Percentiles rank a stretch among this genome's conserved stretches.
These are phyloP conservation scores for Daedalea quercina DNA, from an alignment of 768 basidiomycete species.

Conservation along the genomic window DNA sequence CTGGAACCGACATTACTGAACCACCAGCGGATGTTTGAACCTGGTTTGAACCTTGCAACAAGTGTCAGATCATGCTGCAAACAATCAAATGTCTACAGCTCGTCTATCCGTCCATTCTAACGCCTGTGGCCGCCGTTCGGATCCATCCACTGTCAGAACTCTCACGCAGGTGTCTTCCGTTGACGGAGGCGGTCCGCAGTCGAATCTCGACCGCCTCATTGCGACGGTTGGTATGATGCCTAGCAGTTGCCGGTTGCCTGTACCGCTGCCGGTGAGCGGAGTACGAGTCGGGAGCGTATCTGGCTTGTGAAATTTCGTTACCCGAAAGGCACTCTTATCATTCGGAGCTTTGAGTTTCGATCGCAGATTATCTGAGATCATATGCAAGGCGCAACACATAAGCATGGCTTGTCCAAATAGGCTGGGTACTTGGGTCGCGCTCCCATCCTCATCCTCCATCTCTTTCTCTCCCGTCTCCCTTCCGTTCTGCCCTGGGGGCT, in stretches of 20 bases:
- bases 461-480: background rate
- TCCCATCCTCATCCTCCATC: background rate
- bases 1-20: too few relatives aligned
- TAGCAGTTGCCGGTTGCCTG: slow-evolving; percentile 5
- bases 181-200: background rate
- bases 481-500: slow-evolving; percentile 29
- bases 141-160: too few relatives aligned
- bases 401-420: background rate
- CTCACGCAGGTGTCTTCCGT: too few relatives aligned
- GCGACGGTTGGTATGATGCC: background rate
- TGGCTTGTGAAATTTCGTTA: background rate
- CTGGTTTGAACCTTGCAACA: too few relatives aligned
- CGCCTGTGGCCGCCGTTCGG: too few relatives aligned
- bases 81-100: too few relatives aligned
- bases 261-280: background rate
- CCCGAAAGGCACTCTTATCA: background rate
- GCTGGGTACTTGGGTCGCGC: background rate
- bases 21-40: too few relatives aligned
- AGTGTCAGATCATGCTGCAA: too few relatives aligned
- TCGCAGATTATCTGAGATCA: background rate
- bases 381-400: background rate
- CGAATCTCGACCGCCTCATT: background rate
- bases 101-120: too few relatives aligned
- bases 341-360: background rate
- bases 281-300: background rate